A percentile compares a stretch with the other conserved stretches of the same genome.
Conservation (phyloP, 2,329 filamentous ascomycete species). For the Nemania sp. region DNA sequence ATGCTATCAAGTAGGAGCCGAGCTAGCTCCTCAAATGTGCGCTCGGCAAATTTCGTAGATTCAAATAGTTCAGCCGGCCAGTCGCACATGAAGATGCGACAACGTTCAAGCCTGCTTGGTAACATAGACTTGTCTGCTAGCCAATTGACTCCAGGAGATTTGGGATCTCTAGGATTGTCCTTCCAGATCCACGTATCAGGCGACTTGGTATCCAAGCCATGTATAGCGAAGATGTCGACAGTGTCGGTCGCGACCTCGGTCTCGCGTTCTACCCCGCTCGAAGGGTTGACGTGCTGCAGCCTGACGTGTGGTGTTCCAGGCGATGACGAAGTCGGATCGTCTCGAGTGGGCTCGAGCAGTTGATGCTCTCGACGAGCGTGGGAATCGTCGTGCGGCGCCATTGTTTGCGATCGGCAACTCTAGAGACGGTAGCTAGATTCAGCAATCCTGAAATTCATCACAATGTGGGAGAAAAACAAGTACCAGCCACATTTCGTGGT, state of each 20-base stretch:
- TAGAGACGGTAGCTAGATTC: background rate
- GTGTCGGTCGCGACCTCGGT: background rate
- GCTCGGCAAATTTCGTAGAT: background rate
- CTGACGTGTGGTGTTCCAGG: background rate
- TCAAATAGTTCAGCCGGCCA: constrained; percentile 6
- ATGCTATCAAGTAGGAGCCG: background rate
- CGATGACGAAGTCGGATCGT: background rate
- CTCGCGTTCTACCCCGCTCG: background rate
- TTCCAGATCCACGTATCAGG: constrained; percentile 2
- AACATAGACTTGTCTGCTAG: background rate
- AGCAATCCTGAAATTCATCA: background rate
- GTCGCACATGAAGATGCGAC: constrained; percentile 8
- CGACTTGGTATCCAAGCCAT: constrained; percentile 8
- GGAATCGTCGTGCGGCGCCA: background rate
- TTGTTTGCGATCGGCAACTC: background rate
- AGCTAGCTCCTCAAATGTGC: background rate
- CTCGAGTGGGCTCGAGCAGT: background rate
- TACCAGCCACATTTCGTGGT: too few relatives aligned
- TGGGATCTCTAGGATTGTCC: background rate
- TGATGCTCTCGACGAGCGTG: background rate
- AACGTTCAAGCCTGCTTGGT: background rate
- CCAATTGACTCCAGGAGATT: background rate
- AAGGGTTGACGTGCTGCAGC: background rate
- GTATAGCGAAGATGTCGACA: constrained; percentile 8
- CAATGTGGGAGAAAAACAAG: background rate